Conservation (phyloP, 108 stramenopile species). For the Fragilaria radians region DNA sequence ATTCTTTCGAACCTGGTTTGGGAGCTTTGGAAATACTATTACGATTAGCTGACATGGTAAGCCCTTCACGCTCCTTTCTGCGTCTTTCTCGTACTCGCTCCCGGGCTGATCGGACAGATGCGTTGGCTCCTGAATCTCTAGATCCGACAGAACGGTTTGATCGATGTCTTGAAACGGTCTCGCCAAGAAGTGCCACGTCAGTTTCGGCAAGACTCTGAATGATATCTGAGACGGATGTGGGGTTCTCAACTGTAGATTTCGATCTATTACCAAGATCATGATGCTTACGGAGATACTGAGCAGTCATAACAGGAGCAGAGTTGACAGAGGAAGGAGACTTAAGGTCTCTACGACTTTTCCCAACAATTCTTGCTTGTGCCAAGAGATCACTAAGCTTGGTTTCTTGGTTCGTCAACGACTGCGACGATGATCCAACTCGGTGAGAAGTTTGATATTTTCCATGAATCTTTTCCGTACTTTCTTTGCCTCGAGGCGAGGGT, state of each 20-base stretch:
- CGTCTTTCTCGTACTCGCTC: slow-evolving; percentile 38
- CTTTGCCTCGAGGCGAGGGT: background rate
- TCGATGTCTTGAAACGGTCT: slow-evolving; percentile 10
- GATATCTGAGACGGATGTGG: slow-evolving; percentile 73
- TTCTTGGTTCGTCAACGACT: slow-evolving; percentile 9
- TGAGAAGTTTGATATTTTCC: background rate
- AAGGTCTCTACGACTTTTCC: slow-evolving; percentile 13
- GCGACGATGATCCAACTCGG: background rate
- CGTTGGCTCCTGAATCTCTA: slow-evolving; percentile 14
- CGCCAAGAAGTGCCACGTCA: slow-evolving; percentile 33
- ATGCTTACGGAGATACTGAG: slow-evolving; percentile 50
- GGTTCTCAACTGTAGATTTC: background rate
- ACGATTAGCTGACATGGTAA: background rate
- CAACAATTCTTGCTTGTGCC: slow-evolving; percentile 36
- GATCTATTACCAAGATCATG: slow-evolving; percentile 18
- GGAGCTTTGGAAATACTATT: background rate
- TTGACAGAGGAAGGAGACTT: slow-evolving; percentile 51
- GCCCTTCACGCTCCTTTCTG: slow-evolving; percentile 28
- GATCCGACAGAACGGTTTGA: slow-evolving; percentile 7
- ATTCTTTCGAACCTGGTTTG: slow-evolving; percentile 14
- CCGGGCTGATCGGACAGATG: slow-evolving; percentile 33
- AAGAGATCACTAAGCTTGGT: slow-evolving; percentile 39
- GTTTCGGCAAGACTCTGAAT: slow-evolving; percentile 66
- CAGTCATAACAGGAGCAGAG: slow-evolving; percentile 65
- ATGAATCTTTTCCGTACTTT: background rate